phyloP scores from a whole-genome alignment of 768 basidiomycete genomes.

The Lactarius tabidus region DNA sequence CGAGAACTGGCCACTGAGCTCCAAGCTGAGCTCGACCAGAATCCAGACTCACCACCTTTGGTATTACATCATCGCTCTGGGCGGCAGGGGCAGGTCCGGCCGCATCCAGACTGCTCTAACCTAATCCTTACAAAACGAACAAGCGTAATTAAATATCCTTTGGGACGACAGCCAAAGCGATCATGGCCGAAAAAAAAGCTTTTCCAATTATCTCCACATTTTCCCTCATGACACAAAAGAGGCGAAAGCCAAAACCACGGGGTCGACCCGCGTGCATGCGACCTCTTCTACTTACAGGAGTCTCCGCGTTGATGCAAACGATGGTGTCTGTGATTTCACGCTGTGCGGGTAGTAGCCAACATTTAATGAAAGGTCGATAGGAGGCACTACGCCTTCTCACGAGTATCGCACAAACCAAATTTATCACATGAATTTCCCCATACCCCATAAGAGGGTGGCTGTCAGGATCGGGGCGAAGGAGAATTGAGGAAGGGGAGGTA shows the following conservation, averaged over 20 bases:
- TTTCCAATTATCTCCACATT: neutral
- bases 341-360: too few relatives aligned
- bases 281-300: neutral
- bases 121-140: neutral
- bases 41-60: neutral
- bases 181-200: neutral
- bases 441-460: neutral
- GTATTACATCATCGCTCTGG: conserved; percentile 6
- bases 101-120: neutral
- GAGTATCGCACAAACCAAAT: neutral
- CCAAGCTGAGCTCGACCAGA: neutral
- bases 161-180: neutral
- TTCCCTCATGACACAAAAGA: neutral
- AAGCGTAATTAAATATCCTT: neutral
- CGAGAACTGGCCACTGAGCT: neutral
- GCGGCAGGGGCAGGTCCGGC: neutral
- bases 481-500: neutral
- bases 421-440: neutral
- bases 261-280: neutral
- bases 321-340: neutral
- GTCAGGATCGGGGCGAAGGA: neutral
- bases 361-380: neutral
- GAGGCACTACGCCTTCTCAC: neutral
- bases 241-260: neutral
- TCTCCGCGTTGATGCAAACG: neutral